Evolutionary conservation across 768 basidiomycete species (phyloP), one percentile per base, ranked within the genome.

Genomic region (Lactarius evosmus): DNA sequence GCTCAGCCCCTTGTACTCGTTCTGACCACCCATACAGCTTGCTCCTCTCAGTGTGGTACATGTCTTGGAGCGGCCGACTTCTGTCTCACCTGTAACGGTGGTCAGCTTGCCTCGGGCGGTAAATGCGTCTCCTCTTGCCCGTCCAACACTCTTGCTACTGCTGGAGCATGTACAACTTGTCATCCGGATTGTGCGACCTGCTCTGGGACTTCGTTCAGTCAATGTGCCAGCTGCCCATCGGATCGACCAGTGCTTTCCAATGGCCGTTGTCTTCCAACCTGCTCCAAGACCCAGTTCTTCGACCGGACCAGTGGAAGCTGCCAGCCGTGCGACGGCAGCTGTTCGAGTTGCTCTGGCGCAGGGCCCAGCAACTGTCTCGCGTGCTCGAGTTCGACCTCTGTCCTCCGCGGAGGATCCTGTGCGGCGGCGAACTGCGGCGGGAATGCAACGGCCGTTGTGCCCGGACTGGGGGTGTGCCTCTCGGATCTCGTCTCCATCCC

Each of bases 151-250:
- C 88, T 93, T 75, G 75, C 79, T 58, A 82, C 88, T 12, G 80
- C 84, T 33, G 83, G 85, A 27, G 75, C 82, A 30, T 95, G 93
- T 76, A 71, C 85, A 60, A 69, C 85, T 6, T 96, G 94, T 73
- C 93, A 95, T 64, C 85, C 91, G 0, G 94, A 95, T 71, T 96
- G 93, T 70, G 84, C 83, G 17, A 85, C 88, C 1, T 96, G 94
- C 74, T 84, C 85, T 27, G 92, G 91, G n/a, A 70, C 82, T 25
- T 82, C 85, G 0, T 91, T 91, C 76, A 85, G 84, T 71, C 87
- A 93, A 71, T 96, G 93, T 74, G 80, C 85, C 8, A 82, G 83
- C 54, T 95, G 93, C 70, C 79, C 85, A 34, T 69, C 85, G 30
- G 75, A 78, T 25, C 83, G 85, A 0, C 93, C 91, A 0, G 89